Base-by-base conservation (phyloP, 331 rosid species). In the Acacia pycnantha region DNA sequence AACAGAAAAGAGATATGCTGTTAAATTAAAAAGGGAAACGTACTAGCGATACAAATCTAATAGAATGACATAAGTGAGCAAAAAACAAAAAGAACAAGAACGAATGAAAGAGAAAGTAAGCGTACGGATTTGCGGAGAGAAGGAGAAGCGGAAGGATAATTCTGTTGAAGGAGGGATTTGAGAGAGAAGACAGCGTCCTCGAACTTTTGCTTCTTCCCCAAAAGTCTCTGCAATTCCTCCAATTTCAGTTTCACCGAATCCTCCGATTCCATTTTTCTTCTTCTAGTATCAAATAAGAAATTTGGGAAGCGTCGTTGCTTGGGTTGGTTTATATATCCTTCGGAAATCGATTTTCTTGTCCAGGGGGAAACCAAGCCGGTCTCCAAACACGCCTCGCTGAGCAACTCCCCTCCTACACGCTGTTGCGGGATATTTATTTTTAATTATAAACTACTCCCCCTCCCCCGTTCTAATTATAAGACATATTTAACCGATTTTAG, bases 181-280 rank as follows among this genome's bases (percentile, higher is more conserved):
- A 93, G 88, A 74, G 90, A 54, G 68, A 89, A 80, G 79, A 96
- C 90, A 61, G 97, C 92, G 22, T 84, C 81, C 79, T 93, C 97
- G 81, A 96, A 96, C 31, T 84, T 88, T 3, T 48, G 97, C 88
- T 91, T 96, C 92, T 90, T 96, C 77, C 92, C 92, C 47, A 96
- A 83, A 66, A 89, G 94, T 80, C 86, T 90, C 77, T 87, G 94
- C 87, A 95, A 81, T 70, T 90, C 93, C 83, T 95, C 97, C 82
- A 95, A 85, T 85, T 86, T 81, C 18, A 73, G 84, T 44, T 70
- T 90, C 85, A 93, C 56, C 40, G 65, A 47, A 29, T 82, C 67
- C 70, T 92, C 97, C 2, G 84, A 80, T 14, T 86, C 95, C 99
- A 96, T 95, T 51, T 41, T 43, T 82, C 51, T 77, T 44, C 24